phyloP scores from a whole-genome alignment of 2,329 filamentous ascomycete species.

The Fusarium subtropicale region DNA sequence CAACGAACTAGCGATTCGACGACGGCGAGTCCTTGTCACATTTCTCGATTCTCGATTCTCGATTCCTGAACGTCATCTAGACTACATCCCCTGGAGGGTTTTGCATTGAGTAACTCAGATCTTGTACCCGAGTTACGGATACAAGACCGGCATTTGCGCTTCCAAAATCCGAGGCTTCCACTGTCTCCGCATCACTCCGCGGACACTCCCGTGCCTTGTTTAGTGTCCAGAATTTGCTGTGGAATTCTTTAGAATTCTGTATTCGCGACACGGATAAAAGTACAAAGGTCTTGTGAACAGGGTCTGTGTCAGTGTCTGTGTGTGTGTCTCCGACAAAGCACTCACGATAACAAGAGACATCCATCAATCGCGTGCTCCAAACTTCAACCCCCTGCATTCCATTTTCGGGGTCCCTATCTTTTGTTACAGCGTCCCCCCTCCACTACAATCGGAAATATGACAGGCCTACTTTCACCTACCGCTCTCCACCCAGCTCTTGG shows the following conservation, averaged over 20 bases:
- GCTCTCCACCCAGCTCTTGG: constrained; percentile 65
- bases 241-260: background rate
- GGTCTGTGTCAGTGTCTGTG: background rate
- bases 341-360: constrained; percentile 29
- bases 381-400: constrained; percentile 3
- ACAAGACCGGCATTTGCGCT: constrained; percentile 36
- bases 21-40: constrained; percentile 23
- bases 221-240: constrained; percentile 39
- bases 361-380: constrained; percentile 30
- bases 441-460: constrained; percentile 44
- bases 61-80: constrained; percentile 38
- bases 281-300: constrained; percentile 4
- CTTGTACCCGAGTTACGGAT: constrained; percentile 26
- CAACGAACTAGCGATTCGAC: constrained; percentile 29
- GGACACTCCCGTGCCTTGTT: constrained; percentile 11
- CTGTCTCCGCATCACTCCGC: constrained; percentile 43
- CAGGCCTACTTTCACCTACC: constrained; percentile 55
- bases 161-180: constrained; percentile 37
- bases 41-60: constrained; percentile 33
- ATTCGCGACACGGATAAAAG: background rate
- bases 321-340: constrained; percentile 15
- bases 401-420: constrained; percentile 17
- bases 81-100: constrained; percentile 36
- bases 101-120: constrained; percentile 27
- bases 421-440: constrained; percentile 16